Conservation (phyloP, 2,329 filamentous ascomycete genomes). For the Fusarium musae region DNA sequence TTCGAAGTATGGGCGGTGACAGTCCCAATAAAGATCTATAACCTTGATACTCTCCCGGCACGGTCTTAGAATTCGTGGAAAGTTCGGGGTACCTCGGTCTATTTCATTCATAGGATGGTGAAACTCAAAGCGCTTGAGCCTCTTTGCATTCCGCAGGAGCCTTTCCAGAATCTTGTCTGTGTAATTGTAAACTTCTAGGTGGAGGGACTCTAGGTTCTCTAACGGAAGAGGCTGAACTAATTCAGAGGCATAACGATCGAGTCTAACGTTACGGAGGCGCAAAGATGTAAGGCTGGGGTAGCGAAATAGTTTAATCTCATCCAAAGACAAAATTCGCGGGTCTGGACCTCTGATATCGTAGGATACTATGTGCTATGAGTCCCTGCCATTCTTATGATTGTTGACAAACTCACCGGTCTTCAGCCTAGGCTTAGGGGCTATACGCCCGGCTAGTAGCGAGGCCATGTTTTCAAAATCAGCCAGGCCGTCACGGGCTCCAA, state of each 20-base stretch:
- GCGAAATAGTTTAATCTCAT: background rate
- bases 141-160: background rate
- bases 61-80: background rate
- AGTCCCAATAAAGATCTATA: background rate
- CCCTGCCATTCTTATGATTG: background rate
- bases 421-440: background rate
- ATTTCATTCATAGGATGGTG: background rate
- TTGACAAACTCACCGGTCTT: background rate
- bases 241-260: background rate
- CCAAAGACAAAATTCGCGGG: background rate
- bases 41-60: background rate
- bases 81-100: background rate
- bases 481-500: background rate
- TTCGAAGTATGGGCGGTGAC: accelerated
- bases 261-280: background rate
- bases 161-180: background rate
- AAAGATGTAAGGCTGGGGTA: background rate
- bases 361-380: background rate
- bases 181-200: background rate
- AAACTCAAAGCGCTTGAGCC: background rate
- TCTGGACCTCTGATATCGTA: background rate
- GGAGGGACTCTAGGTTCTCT: background rate
- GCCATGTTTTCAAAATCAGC: background rate
- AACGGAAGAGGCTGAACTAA: background rate
- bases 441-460: background rate